Percentiles rank a stretch among this genome's conserved stretches.
Evolutionary conservation across 2,329 filamentous ascomycete genomes (phyloP).

Genomic region (Alternaria ventricosa): DNA sequence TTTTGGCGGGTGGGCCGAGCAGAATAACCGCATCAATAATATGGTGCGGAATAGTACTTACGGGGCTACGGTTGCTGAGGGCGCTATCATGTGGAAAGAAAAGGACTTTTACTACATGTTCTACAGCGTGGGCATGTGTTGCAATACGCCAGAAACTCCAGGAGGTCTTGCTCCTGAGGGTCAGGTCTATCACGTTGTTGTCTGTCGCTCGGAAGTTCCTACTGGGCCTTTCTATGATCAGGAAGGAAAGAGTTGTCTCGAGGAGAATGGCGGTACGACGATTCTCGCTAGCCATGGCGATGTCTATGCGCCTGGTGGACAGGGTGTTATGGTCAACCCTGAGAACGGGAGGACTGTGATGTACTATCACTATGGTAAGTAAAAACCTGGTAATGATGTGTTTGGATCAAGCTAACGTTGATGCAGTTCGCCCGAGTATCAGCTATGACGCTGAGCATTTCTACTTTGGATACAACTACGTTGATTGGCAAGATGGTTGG

Average conservation of each 20-base stretch:
- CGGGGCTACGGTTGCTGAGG: constrained; percentile 53
- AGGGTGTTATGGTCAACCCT: constrained; percentile 32
- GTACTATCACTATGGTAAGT: constrained; percentile 44
- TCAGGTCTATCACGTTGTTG: constrained; percentile 67
- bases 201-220: constrained; percentile 61
- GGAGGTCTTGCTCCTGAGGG: constrained; percentile 56
- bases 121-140: constrained; percentile 66
- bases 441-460: constrained; percentile 35
- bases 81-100: constrained; percentile 59
- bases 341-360: constrained; percentile 25
- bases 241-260: constrained; percentile 49
- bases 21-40: constrained; percentile 13
- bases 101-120: constrained; percentile 66
- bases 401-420: constrained; percentile 4
- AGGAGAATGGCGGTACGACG: constrained; percentile 62
- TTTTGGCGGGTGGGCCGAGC: constrained; percentile 11
- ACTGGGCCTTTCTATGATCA: constrained; percentile 58
- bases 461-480: constrained; percentile 40
- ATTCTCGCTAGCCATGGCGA: constrained; percentile 64
- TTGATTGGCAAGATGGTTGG: constrained; percentile 39
- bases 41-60: constrained; percentile 27
- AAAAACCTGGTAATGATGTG: background rate
- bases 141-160: constrained; percentile 54
- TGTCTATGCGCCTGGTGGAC: constrained; percentile 45
- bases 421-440: constrained; percentile 28